These are phyloP conservation scores for Oryza coarctata DNA, from an alignment of 176 grass and related monocot genomes.

Conservation along the genomic window DNA sequence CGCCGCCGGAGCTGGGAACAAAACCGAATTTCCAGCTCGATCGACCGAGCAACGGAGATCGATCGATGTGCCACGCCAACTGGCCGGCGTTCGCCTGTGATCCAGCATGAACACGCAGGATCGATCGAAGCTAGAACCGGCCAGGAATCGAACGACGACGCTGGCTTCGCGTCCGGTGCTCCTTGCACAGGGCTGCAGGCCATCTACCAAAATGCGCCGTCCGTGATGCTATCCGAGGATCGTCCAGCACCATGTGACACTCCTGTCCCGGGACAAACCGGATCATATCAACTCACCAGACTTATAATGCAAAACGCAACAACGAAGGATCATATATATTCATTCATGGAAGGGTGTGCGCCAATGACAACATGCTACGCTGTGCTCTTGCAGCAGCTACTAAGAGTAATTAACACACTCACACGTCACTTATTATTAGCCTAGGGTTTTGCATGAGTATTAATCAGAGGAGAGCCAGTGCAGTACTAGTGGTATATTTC, in stretches of 20 bases:
- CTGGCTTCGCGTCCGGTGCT: slow-evolving; percentile 33
- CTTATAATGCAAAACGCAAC: not conserved
- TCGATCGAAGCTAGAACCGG: no score
- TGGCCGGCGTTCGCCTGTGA: not conserved
- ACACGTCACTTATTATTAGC: not conserved
- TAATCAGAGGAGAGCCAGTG: slow-evolving; percentile 12
- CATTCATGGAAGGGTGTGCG: not conserved
- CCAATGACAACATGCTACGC: not conserved
- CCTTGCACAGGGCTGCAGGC: not conserved
- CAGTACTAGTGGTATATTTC: not conserved
- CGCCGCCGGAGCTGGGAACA: not conserved
- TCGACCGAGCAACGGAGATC: not conserved
- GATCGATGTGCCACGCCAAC: not conserved
- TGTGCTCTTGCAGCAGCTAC: not conserved
- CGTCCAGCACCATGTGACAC: slow-evolving; percentile 32
- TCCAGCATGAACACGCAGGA: not conserved
- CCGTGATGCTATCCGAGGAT: slow-evolving; percentile 25
- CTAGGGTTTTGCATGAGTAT: slow-evolving; percentile 30
- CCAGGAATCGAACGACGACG: not conserved
- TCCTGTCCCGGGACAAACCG: slow-evolving; percentile 43
- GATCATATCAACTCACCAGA: slow-evolving; percentile 37
- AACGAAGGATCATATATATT: not conserved
- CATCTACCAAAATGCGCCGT: slow-evolving; percentile 6
- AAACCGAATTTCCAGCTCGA: not conserved
- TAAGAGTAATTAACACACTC: not conserved